A percentile compares a stretch with the other conserved stretches of the same genome.
These are phyloP conservation scores for Oenanthe sinensis DNA, from an alignment of 129 eudicot species.

Conservation along the genomic window DNA sequence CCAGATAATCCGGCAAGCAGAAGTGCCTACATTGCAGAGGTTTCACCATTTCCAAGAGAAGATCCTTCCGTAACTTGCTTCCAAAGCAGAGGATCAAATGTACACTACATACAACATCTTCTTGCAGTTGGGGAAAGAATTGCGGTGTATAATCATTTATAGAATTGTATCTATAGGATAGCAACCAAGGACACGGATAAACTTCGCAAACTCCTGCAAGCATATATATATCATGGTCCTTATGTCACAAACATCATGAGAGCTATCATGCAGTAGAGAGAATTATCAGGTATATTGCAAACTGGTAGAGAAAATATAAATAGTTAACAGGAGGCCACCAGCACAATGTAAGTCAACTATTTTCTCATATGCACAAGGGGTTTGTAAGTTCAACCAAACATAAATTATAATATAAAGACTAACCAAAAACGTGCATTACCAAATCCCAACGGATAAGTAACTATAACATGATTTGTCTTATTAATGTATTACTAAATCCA, in stretches of 20 bases:
- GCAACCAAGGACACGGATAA: constrained; percentile 74
- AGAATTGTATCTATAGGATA: constrained; percentile 52
- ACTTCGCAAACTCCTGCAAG: constrained; percentile 70
- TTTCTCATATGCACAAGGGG: not conserved
- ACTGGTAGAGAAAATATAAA: not conserved
- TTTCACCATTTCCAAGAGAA: not conserved
- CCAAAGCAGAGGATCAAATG: not conserved
- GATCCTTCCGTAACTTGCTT: not conserved
- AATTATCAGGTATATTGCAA: not conserved
- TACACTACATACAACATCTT: constrained; percentile 8
- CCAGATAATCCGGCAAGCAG: not conserved
- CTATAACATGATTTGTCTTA: not conserved
- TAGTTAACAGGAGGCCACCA: not conserved
- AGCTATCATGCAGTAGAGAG: not conserved
- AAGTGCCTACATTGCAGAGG: not conserved
- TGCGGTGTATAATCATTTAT: constrained; percentile 19
- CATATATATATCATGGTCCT: not conserved
- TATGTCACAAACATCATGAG: not conserved
- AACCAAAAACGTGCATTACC: not conserved
- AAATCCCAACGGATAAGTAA: not conserved
- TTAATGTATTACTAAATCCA: not conserved
- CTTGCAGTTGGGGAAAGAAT: constrained; percentile 7
- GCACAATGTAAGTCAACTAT: not conserved
- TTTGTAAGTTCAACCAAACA: not conserved
- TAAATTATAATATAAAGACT: not conserved